A percentile compares a stretch with the other conserved stretches of the same genome.
Evolutionary conservation across 257 asterid genomes (phyloP).

Genomic region (Nicotiana sylvestris): DNA sequence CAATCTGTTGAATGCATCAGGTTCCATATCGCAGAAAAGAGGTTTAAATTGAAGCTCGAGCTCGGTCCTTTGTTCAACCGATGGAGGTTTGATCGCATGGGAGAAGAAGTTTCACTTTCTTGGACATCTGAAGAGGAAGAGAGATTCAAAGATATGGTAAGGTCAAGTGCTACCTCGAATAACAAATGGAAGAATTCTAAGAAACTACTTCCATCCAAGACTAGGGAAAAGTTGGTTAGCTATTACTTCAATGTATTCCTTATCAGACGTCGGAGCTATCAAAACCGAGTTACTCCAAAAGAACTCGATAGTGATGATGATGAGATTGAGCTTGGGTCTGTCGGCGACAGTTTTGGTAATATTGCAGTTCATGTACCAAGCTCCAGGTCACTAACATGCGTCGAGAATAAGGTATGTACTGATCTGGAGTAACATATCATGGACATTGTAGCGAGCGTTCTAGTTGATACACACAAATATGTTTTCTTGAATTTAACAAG

Average conservation of each 20-base stretch:
- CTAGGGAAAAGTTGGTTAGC: conserved; percentile 53
- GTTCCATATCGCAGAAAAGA: conserved; percentile 68
- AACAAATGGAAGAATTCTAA: conserved; percentile 41
- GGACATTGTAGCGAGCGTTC: neutral
- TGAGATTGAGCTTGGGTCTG: conserved; percentile 54
- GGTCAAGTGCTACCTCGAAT: conserved; percentile 18
- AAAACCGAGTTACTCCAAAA: conserved; percentile 63
- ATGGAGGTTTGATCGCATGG: conserved; percentile 71
- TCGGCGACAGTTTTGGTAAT: conserved; percentile 61
- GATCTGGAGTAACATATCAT: conserved; percentile 33
- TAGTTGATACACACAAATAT: neutral
- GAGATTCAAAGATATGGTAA: conserved; percentile 47
- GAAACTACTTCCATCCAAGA: conserved; percentile 43
- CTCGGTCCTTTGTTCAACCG: conserved; percentile 39
- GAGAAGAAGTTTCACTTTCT: conserved; percentile 85
- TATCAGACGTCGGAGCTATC: conserved; percentile 61
- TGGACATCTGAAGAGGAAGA: conserved; percentile 67
- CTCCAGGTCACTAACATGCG: conserved; percentile 32
- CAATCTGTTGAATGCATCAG: conserved; percentile 59
- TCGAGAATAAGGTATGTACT: conserved; percentile 40
- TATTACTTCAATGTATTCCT: conserved; percentile 71
- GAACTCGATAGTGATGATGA: conserved; percentile 85
- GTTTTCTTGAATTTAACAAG: neutral
- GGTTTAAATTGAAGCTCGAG: conserved; percentile 48
- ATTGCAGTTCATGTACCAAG: conserved; percentile 36